Percentiles rank a stretch among this genome's conserved stretches.
phyloP scores from a whole-genome alignment of 139 green algal genomes.

The Coelastrella sp. region DNA sequence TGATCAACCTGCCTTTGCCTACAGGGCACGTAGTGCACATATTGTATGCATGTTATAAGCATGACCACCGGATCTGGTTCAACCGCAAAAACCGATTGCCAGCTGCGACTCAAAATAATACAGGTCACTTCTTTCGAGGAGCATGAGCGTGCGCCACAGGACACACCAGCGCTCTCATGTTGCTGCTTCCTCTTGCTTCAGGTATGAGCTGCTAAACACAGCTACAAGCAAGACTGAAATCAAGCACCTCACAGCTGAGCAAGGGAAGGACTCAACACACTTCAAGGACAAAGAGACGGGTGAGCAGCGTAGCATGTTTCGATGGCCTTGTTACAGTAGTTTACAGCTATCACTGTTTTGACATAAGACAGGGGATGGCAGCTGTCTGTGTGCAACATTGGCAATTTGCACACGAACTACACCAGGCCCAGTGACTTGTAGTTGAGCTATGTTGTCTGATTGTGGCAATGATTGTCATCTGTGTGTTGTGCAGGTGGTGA shows the following conservation, averaged over 20 bases:
- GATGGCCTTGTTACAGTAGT: too few relatives aligned
- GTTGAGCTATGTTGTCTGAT: conserved; percentile 89
- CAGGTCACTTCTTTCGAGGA: too few relatives aligned
- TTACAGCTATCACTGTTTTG: not conserved
- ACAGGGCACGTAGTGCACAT: not conserved
- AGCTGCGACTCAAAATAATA: too few relatives aligned
- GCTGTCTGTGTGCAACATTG: not conserved
- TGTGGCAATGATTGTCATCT: too few relatives aligned
- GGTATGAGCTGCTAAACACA: conserved; percentile 86
- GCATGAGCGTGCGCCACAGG: too few relatives aligned
- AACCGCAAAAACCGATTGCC: too few relatives aligned
- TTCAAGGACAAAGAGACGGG: conserved; percentile 74
- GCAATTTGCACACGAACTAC: too few relatives aligned
- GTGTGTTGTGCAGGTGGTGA: conserved; percentile 69
- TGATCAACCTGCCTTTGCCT: too few relatives aligned
- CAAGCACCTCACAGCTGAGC: conserved; percentile 92
- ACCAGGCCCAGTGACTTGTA: too few relatives aligned
- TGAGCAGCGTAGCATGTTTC: not conserved
- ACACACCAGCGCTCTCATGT: not conserved
- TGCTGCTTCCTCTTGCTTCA: not conserved
- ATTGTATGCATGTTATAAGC: not conserved
- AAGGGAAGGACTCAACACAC: conserved; percentile 75
- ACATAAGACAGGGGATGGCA: not conserved
- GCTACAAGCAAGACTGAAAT: conserved; percentile 71
- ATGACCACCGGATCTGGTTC: too few relatives aligned